A percentile compares a stretch with the other conserved stretches of the same genome.
These are phyloP conservation scores for Pythium phragmiticola DNA, from an alignment of 352 stramenopile species.

Conservation along the genomic window DNA sequence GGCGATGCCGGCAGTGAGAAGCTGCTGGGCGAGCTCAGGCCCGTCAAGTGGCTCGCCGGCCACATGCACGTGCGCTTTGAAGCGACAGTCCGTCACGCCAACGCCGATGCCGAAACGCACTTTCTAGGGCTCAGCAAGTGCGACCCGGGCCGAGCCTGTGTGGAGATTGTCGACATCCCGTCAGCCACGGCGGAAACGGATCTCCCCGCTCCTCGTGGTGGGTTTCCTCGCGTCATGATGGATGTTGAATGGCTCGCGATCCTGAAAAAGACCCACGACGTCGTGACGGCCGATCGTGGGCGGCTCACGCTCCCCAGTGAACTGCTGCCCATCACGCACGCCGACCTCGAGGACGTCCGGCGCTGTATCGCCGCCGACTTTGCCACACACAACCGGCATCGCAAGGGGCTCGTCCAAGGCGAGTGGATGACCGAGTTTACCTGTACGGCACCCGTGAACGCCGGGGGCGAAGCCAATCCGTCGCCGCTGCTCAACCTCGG, in stretches of 20 bases:
- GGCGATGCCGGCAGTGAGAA: slow-evolving; percentile 92
- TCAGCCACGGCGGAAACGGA: slow-evolving; percentile 2
- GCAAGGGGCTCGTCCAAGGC: slow-evolving; percentile 29
- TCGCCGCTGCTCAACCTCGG: slow-evolving; percentile 35
- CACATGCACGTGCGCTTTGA: slow-evolving; percentile 98
- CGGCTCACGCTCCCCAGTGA: slow-evolving; percentile 34
- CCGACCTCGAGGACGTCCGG: slow-evolving; percentile 75
- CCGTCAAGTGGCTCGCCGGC: slow-evolving; percentile 96
- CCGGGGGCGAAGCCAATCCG: slow-evolving; percentile 27
- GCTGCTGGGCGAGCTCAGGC: slow-evolving; percentile 90
- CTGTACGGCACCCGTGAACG: slow-evolving; percentile 58
- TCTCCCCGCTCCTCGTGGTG: neutral
- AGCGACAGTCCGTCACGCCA: slow-evolving; percentile 78
- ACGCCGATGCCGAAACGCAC: slow-evolving; percentile 46
- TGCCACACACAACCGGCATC: slow-evolving; percentile 34
- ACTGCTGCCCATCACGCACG: slow-evolving; percentile 64
- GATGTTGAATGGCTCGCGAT: slow-evolving; percentile 95
- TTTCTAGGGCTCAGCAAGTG: slow-evolving; percentile 99
- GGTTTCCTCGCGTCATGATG: slow-evolving; percentile 65
- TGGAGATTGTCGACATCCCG: slow-evolving; percentile 91
- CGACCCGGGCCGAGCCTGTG: slow-evolving; percentile 91
- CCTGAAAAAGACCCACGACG: slow-evolving; percentile 88
- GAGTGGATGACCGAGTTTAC: slow-evolving; percentile 79
- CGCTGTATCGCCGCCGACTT: slow-evolving; percentile 20
- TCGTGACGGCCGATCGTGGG: slow-evolving; percentile 60